Base-by-base conservation (phyloP, 192 early-diverging fungal species). In the Coemansia guatemalensis region DNA sequence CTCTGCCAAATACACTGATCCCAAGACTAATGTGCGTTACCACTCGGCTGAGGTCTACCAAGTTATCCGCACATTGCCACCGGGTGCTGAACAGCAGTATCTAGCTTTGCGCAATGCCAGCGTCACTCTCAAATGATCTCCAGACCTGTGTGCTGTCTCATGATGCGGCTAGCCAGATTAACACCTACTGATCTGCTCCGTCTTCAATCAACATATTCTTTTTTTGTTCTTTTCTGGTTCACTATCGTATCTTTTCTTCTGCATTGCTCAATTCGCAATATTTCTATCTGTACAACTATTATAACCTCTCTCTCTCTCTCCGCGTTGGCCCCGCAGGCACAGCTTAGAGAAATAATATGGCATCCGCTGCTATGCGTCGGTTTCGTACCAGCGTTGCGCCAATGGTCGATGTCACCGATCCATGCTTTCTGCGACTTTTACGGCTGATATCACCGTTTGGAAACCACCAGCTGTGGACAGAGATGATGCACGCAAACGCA, bases 1-100 rank as follows among this genome's bases (percentile, higher is more conserved):
- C 44, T 89, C 91, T 49, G 91, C 91, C 25, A 82, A 69, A 17
- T 95, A 95, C 69, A 93, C 92, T 1, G 93, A 95, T 73, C 93
- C 93, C 21, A 94, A 93, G 75, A 91, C 91, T 1, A 81, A 88
- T 11, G 69, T 95, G 32, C 81, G 93, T 20, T 95, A 94, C 60
- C 85, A 91, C 62, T 89, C 89, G 51, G 86, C 87, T 1, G 91
- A 94, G 65, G 83, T 94, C 14, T 95, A 94, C 78, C 86, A 87
- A 65, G 74, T 85, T 44, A 85, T 94, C 47, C 85, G 87, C 54
- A 81, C 78, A 29, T 69, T 93, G 67, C 86, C 87, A 33, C 88
- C 87, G n/a, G 84, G 86, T 21, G 79, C 85, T n/a, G 88, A 93
- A 53, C 93, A 95, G 71, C 77, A 81, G 50, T 92, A 94, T 71